These are phyloP conservation scores for Daedaleopsis nitida DNA, from an alignment of 768 basidiomycete genomes.

Conservation along the genomic window DNA sequence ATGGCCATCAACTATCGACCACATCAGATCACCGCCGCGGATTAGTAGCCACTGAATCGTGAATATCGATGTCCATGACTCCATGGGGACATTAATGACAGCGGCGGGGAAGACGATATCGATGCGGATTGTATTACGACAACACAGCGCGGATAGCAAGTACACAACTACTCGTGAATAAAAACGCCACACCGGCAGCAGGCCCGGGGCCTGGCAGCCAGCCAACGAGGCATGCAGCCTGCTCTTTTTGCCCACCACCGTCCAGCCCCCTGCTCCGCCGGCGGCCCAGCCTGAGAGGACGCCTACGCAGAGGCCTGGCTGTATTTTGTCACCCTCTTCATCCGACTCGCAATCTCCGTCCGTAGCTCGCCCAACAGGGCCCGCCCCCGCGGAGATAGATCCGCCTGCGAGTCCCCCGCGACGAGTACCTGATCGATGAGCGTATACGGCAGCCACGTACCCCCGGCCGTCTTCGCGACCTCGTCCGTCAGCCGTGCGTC, in stretches of 20 bases:
- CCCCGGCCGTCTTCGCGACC: constrained; percentile 53
- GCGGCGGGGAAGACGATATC: background rate
- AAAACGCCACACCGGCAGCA: background rate
- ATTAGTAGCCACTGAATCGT: too few species aligned
- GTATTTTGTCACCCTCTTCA: constrained; percentile 70
- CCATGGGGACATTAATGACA: background rate
- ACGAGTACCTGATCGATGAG: constrained; percentile 82
- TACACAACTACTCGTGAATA: background rate
- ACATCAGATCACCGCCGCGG: too few species aligned
- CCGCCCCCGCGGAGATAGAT: constrained; percentile 45
- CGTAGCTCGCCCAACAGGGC: constrained; percentile 52
- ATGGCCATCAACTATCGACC: too few species aligned
- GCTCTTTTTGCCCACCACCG: background rate
- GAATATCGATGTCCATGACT: too few species aligned
- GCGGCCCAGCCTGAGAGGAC: background rate
- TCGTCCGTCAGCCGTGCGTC: constrained; percentile 54
- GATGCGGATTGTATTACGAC: background rate
- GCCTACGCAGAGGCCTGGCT: constrained; percentile 38
- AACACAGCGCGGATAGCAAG: background rate
- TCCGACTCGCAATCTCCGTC: constrained; percentile 59
- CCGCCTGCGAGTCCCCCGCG: constrained; percentile 56
- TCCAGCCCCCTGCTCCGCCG: background rate
- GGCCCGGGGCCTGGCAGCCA: too few species aligned
- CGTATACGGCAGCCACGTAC: constrained; percentile 82
- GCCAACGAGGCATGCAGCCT: background rate